A percentile compares a stretch with the other conserved stretches of the same genome.
phyloP scores from a whole-genome alignment of 1,284 basidiomycete species.

The Cutaneotrichosporon sp. region DNA sequence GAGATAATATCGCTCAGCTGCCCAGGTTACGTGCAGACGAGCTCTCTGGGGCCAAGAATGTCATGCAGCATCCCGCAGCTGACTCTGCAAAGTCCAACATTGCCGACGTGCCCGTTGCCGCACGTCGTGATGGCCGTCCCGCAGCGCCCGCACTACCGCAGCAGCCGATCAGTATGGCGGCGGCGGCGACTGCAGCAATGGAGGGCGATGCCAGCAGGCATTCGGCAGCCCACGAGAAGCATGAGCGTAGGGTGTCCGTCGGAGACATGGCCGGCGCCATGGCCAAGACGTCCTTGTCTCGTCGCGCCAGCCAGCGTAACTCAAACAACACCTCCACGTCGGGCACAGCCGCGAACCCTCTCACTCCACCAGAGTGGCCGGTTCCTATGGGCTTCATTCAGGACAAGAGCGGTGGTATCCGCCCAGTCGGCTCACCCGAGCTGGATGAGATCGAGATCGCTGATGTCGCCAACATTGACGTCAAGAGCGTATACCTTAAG shows the following conservation, averaged over 20 bases:
- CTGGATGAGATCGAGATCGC: constrained; percentile 21
- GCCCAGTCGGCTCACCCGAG: constrained; percentile 15
- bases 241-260: constrained; percentile 63
- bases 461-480: constrained; percentile 51
- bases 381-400: constrained; percentile 17
- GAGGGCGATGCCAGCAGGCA: background rate
- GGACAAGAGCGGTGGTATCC: constrained; percentile 20
- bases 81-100: constrained; percentile 40
- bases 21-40: constrained; percentile 37
- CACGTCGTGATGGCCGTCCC: constrained; percentile 34
- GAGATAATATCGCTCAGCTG: constrained; percentile 3
- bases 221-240: constrained; percentile 42
- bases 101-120: constrained; percentile 48
- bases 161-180: constrained; percentile 7
- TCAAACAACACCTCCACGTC: constrained; percentile 9
- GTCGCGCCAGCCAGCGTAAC: constrained; percentile 26
- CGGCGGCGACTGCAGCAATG: background rate
- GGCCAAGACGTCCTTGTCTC: constrained; percentile 26
- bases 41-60: constrained; percentile 23
- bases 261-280: constrained; percentile 35
- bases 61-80: constrained; percentile 47
- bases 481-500: constrained; percentile 84
- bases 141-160: background rate
- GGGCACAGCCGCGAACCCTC: constrained; percentile 7
- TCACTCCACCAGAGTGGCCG: constrained; percentile 27